Evolutionary conservation across 164 flowering plant genomes (phyloP).

Genomic region (Vitis riparia): DNA sequence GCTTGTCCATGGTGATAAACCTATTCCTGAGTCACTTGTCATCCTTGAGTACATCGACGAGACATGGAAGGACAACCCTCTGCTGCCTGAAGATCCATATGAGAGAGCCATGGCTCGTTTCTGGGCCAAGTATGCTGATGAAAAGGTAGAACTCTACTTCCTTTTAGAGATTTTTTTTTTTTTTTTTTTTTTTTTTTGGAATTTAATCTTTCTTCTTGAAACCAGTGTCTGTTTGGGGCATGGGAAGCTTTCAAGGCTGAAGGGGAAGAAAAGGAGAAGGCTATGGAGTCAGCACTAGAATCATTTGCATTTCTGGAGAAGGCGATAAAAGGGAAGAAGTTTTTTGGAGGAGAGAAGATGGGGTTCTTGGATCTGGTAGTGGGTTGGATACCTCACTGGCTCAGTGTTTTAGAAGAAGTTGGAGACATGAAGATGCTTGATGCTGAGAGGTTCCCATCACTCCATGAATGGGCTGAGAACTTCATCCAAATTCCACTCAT

Average conservation of each 20-base stretch:
- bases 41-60: slow-evolving; percentile 33
- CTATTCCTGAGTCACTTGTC: slow-evolving; percentile 16
- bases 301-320: slow-evolving; percentile 22
- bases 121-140: slow-evolving; percentile 26
- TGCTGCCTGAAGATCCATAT: slow-evolving; percentile 20
- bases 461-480: slow-evolving; percentile 26
- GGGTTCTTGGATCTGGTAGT: slow-evolving; percentile 28
- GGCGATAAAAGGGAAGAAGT: slow-evolving; percentile 30
- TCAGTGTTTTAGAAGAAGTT: slow-evolving; percentile 27
- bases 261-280: slow-evolving; percentile 26
- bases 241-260: slow-evolving; percentile 6
- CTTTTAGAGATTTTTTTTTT: too few species aligned
- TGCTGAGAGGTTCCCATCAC: slow-evolving; percentile 25
- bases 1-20: slow-evolving; percentile 10
- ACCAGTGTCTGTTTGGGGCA: slow-evolving; percentile 10
- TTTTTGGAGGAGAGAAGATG: slow-evolving; percentile 26
- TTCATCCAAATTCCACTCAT: slow-evolving; percentile 24
- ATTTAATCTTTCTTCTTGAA: not conserved
- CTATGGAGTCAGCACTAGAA: slow-evolving; percentile 22
- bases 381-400: slow-evolving; percentile 32
- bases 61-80: slow-evolving; percentile 21
- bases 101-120: slow-evolving; percentile 27
- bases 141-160: slow-evolving; percentile 15
- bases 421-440: slow-evolving; percentile 29
- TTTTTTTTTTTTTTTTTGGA: not conserved